These are phyloP conservation scores for Colletotrichum sp. DNA, from an alignment of 2,329 filamentous ascomycete genomes.

Conservation along the genomic window DNA sequence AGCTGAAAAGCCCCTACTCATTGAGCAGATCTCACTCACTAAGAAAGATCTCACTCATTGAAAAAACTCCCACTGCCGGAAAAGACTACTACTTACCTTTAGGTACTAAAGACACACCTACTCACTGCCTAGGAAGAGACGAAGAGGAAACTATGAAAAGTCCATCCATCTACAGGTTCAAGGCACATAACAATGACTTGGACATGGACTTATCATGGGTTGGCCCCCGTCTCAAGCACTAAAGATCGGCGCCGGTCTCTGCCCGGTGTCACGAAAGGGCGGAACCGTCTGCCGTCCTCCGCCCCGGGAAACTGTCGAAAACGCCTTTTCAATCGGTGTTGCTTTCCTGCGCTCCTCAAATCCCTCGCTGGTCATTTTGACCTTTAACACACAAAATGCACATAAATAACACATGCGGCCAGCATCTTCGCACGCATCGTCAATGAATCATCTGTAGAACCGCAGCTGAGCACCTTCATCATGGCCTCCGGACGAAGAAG, in stretches of 20 bases:
- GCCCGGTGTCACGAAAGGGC: not conserved
- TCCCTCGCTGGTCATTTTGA: not conserved
- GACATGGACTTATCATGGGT: not conserved
- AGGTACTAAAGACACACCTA: rapidly evolving
- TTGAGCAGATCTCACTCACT: too few species aligned
- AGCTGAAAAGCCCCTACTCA: not conserved
- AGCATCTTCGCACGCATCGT: not conserved
- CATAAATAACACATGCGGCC: not conserved
- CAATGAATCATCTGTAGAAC: too few species aligned
- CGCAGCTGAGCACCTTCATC: not conserved
- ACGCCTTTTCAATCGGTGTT: not conserved
- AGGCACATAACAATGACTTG: not conserved
- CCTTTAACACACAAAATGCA: rapidly evolving
- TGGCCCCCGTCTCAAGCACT: not conserved
- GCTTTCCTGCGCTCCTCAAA: not conserved
- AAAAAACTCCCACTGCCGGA: too few species aligned
- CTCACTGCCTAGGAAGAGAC: too few species aligned
- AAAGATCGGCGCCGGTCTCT: not conserved
- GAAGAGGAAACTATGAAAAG: not conserved
- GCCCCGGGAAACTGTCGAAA: not conserved
- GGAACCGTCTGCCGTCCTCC: not conserved
- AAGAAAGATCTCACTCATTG: too few species aligned
- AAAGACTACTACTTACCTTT: not conserved
- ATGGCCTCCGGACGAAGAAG: constrained; percentile 25
- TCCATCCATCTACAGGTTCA: not conserved